Percentiles rank a stretch among this genome's conserved stretches.
These are phyloP conservation scores for Lecanicillium sp. DNA, from an alignment of 2,329 filamentous ascomycete species.

Conservation along the genomic window DNA sequence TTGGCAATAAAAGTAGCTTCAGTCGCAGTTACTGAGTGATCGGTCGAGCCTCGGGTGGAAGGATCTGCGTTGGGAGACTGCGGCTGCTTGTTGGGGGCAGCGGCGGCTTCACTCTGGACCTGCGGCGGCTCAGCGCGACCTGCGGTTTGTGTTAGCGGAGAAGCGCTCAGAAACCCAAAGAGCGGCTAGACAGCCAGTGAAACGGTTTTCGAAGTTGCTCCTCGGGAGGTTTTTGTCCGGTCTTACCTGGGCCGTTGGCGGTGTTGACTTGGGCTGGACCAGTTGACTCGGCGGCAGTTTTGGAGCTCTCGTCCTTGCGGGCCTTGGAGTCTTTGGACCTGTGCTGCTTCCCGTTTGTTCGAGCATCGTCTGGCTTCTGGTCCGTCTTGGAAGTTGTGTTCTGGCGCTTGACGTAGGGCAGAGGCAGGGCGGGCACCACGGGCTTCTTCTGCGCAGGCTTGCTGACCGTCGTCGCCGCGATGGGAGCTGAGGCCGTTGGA, in stretches of 20 bases:
- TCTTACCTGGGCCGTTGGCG: conserved; percentile 8
- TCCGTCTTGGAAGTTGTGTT: conserved; percentile 24
- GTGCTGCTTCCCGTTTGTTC: conserved; percentile 9
- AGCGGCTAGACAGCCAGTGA: not conserved
- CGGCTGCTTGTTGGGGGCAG: conserved; percentile 3
- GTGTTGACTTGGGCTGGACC: not conserved
- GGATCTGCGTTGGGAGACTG: conserved; percentile 3
- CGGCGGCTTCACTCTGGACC: not conserved
- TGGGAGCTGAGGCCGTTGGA: no score
- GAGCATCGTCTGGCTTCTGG: conserved; percentile 21
- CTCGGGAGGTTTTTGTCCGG: not conserved
- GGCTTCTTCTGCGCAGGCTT: conserved; percentile 24
- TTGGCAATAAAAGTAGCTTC: not conserved
- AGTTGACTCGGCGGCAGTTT: conserved; percentile 8
- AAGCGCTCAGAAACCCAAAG: not conserved
- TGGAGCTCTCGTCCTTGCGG: conserved; percentile 5
- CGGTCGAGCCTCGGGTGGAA: conserved; percentile 2
- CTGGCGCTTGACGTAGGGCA: conserved; percentile 34
- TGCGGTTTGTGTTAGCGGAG: not conserved
- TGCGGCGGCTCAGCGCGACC: not conserved
- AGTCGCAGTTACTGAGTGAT: not conserved
- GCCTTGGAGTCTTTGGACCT: not conserved
- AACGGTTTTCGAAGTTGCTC: not conserved
- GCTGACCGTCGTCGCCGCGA: conserved; percentile 9
- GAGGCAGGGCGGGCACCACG: conserved; percentile 33